Base-by-base conservation (phyloP, 352 stramenopile genomes). In the Pythium phragmitis region DNA sequence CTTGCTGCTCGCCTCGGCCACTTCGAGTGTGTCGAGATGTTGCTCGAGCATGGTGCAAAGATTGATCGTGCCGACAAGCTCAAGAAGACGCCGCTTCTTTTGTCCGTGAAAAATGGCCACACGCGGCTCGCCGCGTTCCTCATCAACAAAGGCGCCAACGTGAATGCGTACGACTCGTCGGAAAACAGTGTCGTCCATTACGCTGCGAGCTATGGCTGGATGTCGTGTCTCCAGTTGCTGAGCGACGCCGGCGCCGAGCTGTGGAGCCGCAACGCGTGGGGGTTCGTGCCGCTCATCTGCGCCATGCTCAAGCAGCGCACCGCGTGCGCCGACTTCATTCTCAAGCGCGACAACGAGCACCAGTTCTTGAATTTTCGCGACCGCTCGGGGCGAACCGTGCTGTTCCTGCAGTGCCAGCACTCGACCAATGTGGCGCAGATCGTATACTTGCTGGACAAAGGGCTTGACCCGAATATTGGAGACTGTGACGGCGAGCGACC, bases 181-280 rank as follows among this genome's bases (percentile, higher is more conserved):
- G 75, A 90, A 23, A 92, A 92, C 63, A 91, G 77, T 39, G 69
- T 84, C 1, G 79, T 75, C 13, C 84, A 92, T 47, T 92, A 92
- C 36, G 82, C 81, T 2, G 84, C 84, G 17, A 87, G 75, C 48
- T 92, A 91, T 48, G 83, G 83, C 4, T 92, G 81, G 80, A 67
- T 73, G 34, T 88, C 83, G 16, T 80, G 80, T 33, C 54, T 92
- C 19, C 52, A 80, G 58, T 42, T 92, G 26, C 64, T 92, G 7
- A 62, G 60, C 1, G 71, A 80, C 33, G 67, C 78, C 1, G 79
- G 78, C 16, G 80, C 81, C 12, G 81, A 89, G 34, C 63, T 88
- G 37, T 92, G 80, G 83, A 65, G 68, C 1, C 69, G 70, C 6
- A 92, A 92, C 61, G 72, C 79, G 7, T 92, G 83, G 83, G 83